These are phyloP conservation scores for Yarrowia sp. DNA, from an alignment of 805 yeast genomes.

Conservation along the genomic window DNA sequence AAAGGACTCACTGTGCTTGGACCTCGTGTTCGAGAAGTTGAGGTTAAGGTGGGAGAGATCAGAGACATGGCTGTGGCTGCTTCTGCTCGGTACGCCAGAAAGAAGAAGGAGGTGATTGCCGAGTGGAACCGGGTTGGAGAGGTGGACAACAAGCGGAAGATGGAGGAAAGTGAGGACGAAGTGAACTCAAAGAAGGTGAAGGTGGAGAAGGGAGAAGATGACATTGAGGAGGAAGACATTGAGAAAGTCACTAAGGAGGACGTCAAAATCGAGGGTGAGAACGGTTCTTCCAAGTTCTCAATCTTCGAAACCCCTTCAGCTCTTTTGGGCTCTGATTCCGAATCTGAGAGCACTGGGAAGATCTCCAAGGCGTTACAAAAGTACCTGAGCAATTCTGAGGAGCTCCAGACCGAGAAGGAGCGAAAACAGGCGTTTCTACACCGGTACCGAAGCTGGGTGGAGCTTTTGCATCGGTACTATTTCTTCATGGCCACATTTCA, in stretches of 20 bases:
- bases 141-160: slow-evolving; percentile 1
- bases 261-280: background rate
- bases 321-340: slow-evolving; percentile 27
- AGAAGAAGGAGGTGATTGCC: slow-evolving; percentile 25
- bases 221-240: slow-evolving; percentile 44
- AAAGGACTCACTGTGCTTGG: slow-evolving; percentile 56
- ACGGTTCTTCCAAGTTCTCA: background rate
- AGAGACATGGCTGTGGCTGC: slow-evolving; percentile 21
- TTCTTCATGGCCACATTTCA: slow-evolving; percentile 80
- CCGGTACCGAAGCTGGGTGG: slow-evolving; percentile 58
- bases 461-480: slow-evolving; percentile 74
- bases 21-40: slow-evolving; percentile 38
- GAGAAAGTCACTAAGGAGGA: background rate
- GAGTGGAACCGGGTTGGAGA: slow-evolving; percentile 3
- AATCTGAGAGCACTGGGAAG: slow-evolving; percentile 12
- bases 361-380: slow-evolving; percentile 7
- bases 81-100: background rate
- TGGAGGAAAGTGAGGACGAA: background rate
- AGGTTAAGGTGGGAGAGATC: slow-evolving; percentile 35
- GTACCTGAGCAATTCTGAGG: slow-evolving; percentile 16
- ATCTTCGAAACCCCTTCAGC: background rate
- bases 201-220: slow-evolving; percentile 14
- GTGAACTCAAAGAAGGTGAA: background rate
- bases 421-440: slow-evolving; percentile 46
- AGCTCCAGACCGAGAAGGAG: slow-evolving; percentile 40